Percentiles rank a stretch among this genome's conserved stretches.
phyloP scores from a whole-genome alignment of 257 asterid species.

The Fraxinus pennsylvanica region DNA sequence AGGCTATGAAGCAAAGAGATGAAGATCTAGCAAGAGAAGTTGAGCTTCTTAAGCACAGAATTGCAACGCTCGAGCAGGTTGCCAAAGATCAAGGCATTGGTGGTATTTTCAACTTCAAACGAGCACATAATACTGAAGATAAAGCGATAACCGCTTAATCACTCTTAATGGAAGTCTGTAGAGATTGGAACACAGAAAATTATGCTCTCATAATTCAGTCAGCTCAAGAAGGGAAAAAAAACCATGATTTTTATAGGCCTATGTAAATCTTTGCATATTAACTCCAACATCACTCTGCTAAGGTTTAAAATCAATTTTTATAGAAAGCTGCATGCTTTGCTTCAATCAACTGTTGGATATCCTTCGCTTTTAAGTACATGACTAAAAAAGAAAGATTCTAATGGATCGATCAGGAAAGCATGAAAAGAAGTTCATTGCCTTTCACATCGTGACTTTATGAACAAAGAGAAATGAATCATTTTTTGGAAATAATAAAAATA shows the following conservation, averaged over 20 bases:
- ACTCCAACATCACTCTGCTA: background rate
- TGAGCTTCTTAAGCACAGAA: constrained; percentile 52
- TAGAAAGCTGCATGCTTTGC: no score
- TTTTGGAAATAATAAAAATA: no score
- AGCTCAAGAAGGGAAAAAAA: background rate
- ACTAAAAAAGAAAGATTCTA: no score
- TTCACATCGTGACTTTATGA: no score
- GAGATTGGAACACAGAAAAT: background rate
- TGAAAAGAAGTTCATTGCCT: no score
- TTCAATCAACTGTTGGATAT: no score
- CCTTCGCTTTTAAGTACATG: no score
- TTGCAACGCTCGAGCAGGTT: constrained; percentile 50
- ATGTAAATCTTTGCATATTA: background rate
- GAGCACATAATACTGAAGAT: constrained; percentile 29
- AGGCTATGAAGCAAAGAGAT: constrained; percentile 61
- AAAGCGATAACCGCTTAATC: constrained; percentile 31
- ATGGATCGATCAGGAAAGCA: no score
- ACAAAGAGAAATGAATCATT: no score
- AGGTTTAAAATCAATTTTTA: background rate
- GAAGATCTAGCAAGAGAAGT: constrained; percentile 61
- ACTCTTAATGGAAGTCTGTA: background rate
- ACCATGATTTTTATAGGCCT: no score
- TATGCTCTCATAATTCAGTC: background rate
- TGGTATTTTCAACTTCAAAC: constrained; percentile 32
- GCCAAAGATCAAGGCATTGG: constrained; percentile 39